Conservation (phyloP, 768 basidiomycete species). For the Rhizopogon vinicolor region DNA sequence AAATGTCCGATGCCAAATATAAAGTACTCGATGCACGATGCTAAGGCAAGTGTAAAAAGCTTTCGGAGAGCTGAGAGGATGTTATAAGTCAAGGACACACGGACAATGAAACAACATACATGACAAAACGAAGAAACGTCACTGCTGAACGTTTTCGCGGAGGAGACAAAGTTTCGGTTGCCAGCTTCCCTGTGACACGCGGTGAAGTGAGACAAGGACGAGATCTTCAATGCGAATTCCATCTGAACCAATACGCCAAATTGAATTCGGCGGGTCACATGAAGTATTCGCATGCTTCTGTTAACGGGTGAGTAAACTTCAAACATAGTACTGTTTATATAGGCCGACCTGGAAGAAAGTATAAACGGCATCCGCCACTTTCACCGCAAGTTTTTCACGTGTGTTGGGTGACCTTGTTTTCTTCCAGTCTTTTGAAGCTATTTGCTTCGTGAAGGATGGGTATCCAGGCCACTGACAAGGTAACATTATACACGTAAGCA, state of each 20-base stretch:
- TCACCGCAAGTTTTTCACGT: slow-evolving; percentile 67
- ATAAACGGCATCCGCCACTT: slow-evolving; percentile 64
- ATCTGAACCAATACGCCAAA: slow-evolving; percentile 20
- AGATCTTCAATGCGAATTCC: slow-evolving; percentile 21
- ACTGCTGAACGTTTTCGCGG: background rate
- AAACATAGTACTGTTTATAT: background rate
- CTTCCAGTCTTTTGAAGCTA: slow-evolving; percentile 72
- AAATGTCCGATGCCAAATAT: background rate
- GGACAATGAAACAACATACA: background rate
- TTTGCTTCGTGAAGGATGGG: slow-evolving; percentile 66
- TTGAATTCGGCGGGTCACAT: slow-evolving; percentile 6
- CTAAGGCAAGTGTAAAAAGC: background rate
- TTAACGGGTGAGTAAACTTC: slow-evolving; percentile 7
- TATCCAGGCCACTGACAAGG: slow-evolving; percentile 72
- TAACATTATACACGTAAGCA: slow-evolving; percentile 5
- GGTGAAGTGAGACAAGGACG: slow-evolving; percentile 69
- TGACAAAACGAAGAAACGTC: background rate
- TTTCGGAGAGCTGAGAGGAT: background rate
- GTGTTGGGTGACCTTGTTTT: slow-evolving; percentile 73
- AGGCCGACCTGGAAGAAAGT: slow-evolving; percentile 55
- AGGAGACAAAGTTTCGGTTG: slow-evolving; percentile 63
- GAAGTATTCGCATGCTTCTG: slow-evolving; percentile 11
- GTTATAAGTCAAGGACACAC: background rate
- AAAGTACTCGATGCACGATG: background rate
- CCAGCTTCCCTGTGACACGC: slow-evolving; percentile 78